Evolutionary conservation across 345 rosid genomes (phyloP).

Genomic region (Eucalyptus regnans): DNA sequence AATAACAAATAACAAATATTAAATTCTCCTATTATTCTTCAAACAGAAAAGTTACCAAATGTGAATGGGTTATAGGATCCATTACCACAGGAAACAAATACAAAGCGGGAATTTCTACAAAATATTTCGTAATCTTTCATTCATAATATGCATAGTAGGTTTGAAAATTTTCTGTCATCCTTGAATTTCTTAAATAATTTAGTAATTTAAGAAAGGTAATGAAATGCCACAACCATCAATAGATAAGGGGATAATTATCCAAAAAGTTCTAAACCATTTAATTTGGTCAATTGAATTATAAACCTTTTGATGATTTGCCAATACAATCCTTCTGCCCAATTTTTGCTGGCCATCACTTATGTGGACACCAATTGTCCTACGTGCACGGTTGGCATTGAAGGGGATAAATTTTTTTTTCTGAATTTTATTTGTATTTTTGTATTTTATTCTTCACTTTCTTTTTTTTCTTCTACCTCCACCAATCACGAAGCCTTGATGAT

Average conservation of each 20-base stretch:
- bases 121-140: neutral
- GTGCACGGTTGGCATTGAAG: rapidly evolving
- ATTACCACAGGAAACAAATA: neutral
- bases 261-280: neutral
- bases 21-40: neutral
- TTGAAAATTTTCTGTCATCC: neutral
- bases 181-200: neutral
- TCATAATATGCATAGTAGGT: neutral
- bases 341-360: neutral
- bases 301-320: neutral
- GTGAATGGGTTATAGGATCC: neutral
- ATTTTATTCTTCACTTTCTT: neutral
- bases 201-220: neutral
- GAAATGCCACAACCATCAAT: neutral
- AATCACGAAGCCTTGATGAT: rapidly evolving
- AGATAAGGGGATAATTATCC: neutral
- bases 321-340: neutral
- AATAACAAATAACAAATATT: neutral
- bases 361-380: neutral
- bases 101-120: neutral
- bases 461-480: neutral
- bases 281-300: neutral
- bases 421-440: neutral
- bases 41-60: neutral
- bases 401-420: neutral